Base-by-base conservation (phyloP, 805 yeast species). In the Millerago galiae region DNA sequence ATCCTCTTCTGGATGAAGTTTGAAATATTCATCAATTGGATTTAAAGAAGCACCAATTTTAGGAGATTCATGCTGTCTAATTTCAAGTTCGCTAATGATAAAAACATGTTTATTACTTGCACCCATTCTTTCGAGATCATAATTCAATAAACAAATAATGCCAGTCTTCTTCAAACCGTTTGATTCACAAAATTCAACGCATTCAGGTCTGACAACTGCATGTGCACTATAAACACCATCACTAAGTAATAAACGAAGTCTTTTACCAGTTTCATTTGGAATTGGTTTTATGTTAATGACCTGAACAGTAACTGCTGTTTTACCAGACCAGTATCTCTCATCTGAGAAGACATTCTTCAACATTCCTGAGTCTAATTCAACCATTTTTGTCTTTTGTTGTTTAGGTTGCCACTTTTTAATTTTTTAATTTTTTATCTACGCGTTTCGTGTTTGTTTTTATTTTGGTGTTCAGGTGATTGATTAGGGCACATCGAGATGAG, bases 1-100 rank as follows among this genome's bases (percentile, higher is more conserved):
- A 46, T 72, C 77, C 53, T 77, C 80, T 30, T 72, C 74, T 4
- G 85, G 83, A 59, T 82, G 79, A 13, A 65, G 67, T 31, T 64
- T 69, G 50, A 78, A 75, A 55, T 81, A 81, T 16, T 71, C 72
- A 55, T 81, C 88, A 32, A 81, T 58, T 31, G 67, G 60, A 36
- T 53, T 60, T 38, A 66, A 59, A n/a, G 63, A 50, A n/a, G 60
- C 59, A 37, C 71, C 70, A 34, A 59, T 59, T 49, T 62, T 63
- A 43, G 57, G 67, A 8, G 70, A 65, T 12, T 65, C 66, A 13
- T 64, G 57, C 33, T 63, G 60, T 24, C 68, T 55, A 12, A 56
- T 50, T 8, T 37, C 34, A n/a, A 54, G 40, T 15, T 46, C 47
- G 34, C 51, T 44, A 40, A 56, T 52, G 40, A 57, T 54, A n/a